Evolutionary conservation across 768 basidiomycete species (phyloP).

Genomic region (Amanita pseudoporphyria): DNA sequence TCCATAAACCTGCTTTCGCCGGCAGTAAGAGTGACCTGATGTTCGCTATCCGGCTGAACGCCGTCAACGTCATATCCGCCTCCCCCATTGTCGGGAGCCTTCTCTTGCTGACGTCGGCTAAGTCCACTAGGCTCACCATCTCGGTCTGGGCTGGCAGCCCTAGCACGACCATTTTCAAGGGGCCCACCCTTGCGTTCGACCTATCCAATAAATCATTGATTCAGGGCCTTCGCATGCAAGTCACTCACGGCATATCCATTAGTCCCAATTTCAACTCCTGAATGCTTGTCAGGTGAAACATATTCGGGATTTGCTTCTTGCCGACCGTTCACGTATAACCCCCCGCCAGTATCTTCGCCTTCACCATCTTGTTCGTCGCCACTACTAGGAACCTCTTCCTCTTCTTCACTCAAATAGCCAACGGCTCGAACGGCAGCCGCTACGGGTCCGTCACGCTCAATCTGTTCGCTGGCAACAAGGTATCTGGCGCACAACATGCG

Average conservation of each 20-base stretch:
- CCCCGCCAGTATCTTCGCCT: conserved; percentile 28
- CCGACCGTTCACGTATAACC: conserved; percentile 1
- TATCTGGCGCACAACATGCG: conserved; percentile 90
- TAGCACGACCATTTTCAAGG: not conserved
- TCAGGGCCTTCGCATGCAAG: not conserved
- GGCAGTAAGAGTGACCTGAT: conserved; percentile 40
- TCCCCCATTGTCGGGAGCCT: conserved; percentile 1
- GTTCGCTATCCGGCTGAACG: not conserved
- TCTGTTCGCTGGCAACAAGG: conserved; percentile 86
- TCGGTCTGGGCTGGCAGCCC: not conserved
- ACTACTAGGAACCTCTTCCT: conserved; percentile 20
- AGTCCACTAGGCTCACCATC: not conserved
- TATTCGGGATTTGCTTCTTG: conserved; percentile 53
- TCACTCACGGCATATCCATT: conserved; percentile 58
- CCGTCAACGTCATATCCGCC: conserved; percentile 5
- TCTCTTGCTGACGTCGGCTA: conserved; percentile 3
- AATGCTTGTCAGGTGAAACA: conserved; percentile 32
- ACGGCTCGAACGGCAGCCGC: conserved; percentile 84
- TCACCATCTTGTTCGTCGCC: conserved; percentile 30
- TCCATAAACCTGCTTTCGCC: conserved; percentile 25
- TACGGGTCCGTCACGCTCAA: conserved; percentile 88
- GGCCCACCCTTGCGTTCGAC: not conserved
- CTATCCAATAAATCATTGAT: not conserved
- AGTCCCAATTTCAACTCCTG: conserved; percentile 30
- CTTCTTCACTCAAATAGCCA: conserved; percentile 75